Base-by-base conservation (phyloP, 176 grass and related monocot genomes). In the Juncus effusus region DNA sequence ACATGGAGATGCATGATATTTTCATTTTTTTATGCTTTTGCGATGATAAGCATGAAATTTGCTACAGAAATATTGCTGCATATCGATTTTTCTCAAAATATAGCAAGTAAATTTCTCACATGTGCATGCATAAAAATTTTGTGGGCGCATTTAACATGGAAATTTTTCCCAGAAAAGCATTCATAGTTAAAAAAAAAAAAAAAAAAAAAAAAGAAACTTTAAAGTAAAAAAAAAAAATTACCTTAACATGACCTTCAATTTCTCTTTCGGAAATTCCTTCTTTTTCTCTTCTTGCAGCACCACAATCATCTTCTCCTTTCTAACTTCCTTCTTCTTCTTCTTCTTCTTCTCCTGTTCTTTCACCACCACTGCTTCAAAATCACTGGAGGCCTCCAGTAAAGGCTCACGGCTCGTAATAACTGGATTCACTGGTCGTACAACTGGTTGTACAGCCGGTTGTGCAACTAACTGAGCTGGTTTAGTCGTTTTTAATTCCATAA, bases 231-330 rank as follows among this genome's bases (percentile, higher is more conserved):
- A 53, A 51, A 60, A 49, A 63, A 80, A 42, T 7, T 71, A 99
- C 94, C 94, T 93, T 56, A 89, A 51, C 59, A 99, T 82, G 36
- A 65, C 51, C 75, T 72, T 93, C 50, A 90, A 70, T 45, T 67
- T 93, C 79, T 85, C 88, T 61, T 73, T 63, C 1, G 78, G 67
- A 89, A 84, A 58, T 80, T 61, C 66, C 75, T 67, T 78, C 5
- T 70, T 70, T 36, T 45, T 45, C 37, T 64, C 38, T 41, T 42
- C 54, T 45, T 47, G 44, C 9, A 4, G 39, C 12, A 13, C 52
- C 40, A 58, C 54, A 2, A 35, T 4, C 38, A 28, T 53, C 11
- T 47, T 14, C 58, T 72, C n/a, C 39, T 45, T 36, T 58, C 10
- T 42, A 72, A 56, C 36, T 53, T 28, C 3, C 44, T 53, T 38